Base-by-base conservation (phyloP, 2,329 filamentous ascomycete species). In the Amphichorda felina region DNA sequence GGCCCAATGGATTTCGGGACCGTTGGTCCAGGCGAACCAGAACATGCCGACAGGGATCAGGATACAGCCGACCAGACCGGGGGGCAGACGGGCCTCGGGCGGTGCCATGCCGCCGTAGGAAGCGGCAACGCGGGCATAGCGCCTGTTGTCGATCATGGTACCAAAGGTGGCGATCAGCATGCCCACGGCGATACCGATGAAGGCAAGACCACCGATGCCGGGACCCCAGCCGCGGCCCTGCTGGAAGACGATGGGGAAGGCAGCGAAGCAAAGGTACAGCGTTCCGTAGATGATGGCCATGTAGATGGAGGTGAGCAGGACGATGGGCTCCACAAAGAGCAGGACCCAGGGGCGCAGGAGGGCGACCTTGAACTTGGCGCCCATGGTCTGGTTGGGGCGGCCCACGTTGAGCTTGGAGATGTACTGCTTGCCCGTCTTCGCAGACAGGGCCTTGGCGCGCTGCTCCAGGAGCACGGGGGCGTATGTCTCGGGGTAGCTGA, bases 21-120 rank as follows among this genome's bases (percentile, higher is more conserved):
- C 63, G 41, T 72, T 75, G 0, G 73, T 78, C 75, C 75, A 80
- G 1, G 75, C 74, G 45, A 79, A 79, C 69, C 69, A 74, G 56
- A 80, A 79, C 14, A 80, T 59, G 3, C 75, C 70, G 25, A 72
- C 50, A 1, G 79, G 78, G 2, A 82, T 56, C 5, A 64, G 46
- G 32, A 79, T 52, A 11, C 66, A 68, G 3, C 76, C 79, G 13
- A 82, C 46, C 30, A 83, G 67, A 19, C 64, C 64, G 8, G 73
- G 67, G 0, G 72, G 72, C 0, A 84, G 59, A 34, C 79, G 65
- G 6, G 72, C 67, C 50, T 84, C 79, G 0, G 78, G 76, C 3
- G 75, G 66, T 7, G 76, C 74, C 35, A 66, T 64, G 4, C 75
- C 74, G 8, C 71, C 70, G 11, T 44, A 64, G 41, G 42, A 60